Evolutionary conservation across 176 grass and related monocot species (phyloP), one percentile per base, ranked within the genome.

Genomic region (Carex cristatella): DNA sequence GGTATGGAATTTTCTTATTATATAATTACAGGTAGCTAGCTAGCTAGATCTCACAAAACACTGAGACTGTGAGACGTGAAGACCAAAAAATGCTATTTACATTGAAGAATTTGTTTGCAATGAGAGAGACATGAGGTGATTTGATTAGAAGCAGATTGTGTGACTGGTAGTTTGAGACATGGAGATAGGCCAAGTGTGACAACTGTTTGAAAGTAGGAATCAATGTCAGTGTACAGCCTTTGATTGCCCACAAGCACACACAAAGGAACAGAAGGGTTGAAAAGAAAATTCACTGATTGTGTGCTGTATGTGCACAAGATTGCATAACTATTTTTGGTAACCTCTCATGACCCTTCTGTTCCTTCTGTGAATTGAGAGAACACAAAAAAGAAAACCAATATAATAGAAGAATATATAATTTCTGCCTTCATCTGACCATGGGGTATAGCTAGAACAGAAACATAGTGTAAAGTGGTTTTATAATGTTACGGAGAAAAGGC

Each of bases 251-350:
- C 76, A 77, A 83, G 84, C 82, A 87, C 90, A 89, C 90, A 86
- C 86, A 90, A 91, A 90, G 60, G 79, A 42, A 28, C 73, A 61
- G 71, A 65, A 32, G 78, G 63, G 73, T 85, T 72, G 88, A 89
- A 71, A 91, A 91, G 89, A 93, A 92, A 84, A 89, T 84, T 88
- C 88, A 89, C 51, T 64, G 84, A 83, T 53, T 86, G 90, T 65
- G 88, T 86, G 81, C 74, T 30, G 61, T 81, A 61, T 55, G 42
- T 78, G 58, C 56, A 80, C 77, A 51, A 38, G 31, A 58, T 86
- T 65, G 79, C 74, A 53, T 73, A 69, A 72, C 89, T 84, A 91
- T 89, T 89, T 95, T 91, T 88, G 89, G 89, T 87, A 95, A 86
- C 68, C 87, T 79, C 53, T 42, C 89, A 88, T 91, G 85, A 86